Evolutionary conservation across 1,284 basidiomycete species (phyloP).

Genomic region (Ceratorhiza oryzae-sativae): DNA sequence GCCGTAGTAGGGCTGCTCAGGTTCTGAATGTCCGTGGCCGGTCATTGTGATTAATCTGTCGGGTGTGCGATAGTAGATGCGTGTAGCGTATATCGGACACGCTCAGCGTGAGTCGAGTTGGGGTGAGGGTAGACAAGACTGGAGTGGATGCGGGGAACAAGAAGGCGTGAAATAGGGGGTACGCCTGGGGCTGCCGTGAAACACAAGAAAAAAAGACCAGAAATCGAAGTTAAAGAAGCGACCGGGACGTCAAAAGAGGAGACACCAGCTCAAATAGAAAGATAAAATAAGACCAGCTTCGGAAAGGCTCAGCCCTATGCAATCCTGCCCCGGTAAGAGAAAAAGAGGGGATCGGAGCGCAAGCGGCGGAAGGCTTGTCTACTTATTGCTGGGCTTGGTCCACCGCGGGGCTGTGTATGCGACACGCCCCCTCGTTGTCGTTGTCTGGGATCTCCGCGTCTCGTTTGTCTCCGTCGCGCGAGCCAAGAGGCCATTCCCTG

Average conservation of each 20-base stretch:
- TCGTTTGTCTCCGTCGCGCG: conserved; percentile 34
- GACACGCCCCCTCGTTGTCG: conserved; percentile 3
- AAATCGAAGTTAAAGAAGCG: conserved; percentile 18
- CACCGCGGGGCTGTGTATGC: conserved; percentile 7
- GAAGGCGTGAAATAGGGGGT: conserved; percentile 8
- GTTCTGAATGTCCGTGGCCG: conserved; percentile 32
- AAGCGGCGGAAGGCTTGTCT: background rate
- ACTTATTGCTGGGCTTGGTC: background rate
- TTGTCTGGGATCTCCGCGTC: conserved; percentile 18
- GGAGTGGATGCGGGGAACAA: background rate
- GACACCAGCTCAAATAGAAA: conserved; percentile 7
- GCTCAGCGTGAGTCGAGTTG: conserved; percentile 38
- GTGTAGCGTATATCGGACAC: conserved; percentile 34
- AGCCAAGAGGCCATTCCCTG: conserved; percentile 30
- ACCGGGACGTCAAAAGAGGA: conserved; percentile 12
- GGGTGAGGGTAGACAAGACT: background rate
- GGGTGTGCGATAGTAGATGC: conserved; percentile 16
- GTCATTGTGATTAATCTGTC: conserved; percentile 24
- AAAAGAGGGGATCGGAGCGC: conserved; percentile 1
- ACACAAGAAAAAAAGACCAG: conserved; percentile 30
- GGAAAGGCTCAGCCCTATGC: conserved; percentile 35
- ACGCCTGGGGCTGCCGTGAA: conserved; percentile 13
- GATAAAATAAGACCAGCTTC: conserved; percentile 11
- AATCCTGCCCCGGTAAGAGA: background rate
- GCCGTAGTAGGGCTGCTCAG: conserved; percentile 25